Evolutionary conservation across 495 filamentous ascomycete species (phyloP), one percentile per base, ranked within the genome.

Genomic region (Durotheca rogersii): DNA sequence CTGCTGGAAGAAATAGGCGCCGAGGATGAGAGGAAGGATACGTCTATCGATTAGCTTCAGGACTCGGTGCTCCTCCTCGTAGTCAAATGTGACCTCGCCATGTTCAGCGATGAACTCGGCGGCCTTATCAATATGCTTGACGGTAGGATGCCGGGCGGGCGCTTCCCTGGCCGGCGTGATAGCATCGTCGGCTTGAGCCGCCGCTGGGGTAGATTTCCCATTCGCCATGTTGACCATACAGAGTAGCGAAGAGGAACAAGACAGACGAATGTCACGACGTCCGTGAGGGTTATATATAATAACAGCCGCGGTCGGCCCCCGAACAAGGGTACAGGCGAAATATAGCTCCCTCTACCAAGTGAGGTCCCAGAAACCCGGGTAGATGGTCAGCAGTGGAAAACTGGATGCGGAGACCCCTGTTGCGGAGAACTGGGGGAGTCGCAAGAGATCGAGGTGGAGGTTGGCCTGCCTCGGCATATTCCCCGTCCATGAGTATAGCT

Each of bases 1-100:
- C 42, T 68, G 68, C 54, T 81, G 76, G 41, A 81, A 72, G 60
- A 72, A 79, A 62, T 81, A 79, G 9, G 73, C 74, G 10, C 67
- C 65, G 3, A 79, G 65, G 11, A 81, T 66, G 10, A 81, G 61
- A n/a, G 74, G 71, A 3, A 79, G 62, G 23, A 80, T 68, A 6
- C 67, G 64, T n/a, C 64, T 37, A 53, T 79, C 77, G 51, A 77
- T 78, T 7, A 72, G 70, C 11, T 60, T 54, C 20, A 75, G 48
- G 12, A 75, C 61, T 27, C 33, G 61, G 29, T 49, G 66, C 25
- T 72, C 71, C 45, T 73, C 69, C 10, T 71, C 69, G 52, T 68
- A 67, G 2, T 51, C 62, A 51, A 71, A 69, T 2, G 55, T 49
- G 32, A 70, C 57, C 42, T 62, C 61, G 44, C 59, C 65, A 44